Base-by-base conservation (phyloP, 257 asterid genomes). In the Echites panduratus region DNA sequence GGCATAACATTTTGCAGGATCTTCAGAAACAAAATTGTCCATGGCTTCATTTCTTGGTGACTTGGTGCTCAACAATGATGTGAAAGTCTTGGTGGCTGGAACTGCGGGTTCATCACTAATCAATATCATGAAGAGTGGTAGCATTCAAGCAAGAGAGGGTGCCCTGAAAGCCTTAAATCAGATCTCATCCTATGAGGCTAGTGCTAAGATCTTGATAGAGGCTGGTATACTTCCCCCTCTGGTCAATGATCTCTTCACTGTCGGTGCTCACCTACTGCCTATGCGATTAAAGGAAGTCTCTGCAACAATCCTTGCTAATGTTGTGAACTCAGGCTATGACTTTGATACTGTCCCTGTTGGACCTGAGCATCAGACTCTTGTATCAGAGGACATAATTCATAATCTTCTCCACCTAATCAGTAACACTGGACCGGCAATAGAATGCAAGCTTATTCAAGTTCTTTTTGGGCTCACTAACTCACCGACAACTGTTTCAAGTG, bases 221-320 rank as follows among this genome's bases (percentile, higher is more conserved):
- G 93, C 93, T 7, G 99, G 97, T 43, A 88, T 95, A 70, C 98
- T 95, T 75, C 98, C 96, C 0, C 99, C 96, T 19, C 97, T 95
- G 4, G 91, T 95, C 81, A 87, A 85, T 80, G 97, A 92, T 82
- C 96, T 95, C 1, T 95, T 95, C 84, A 81, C 86, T 0, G 92
- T 87, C 17, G 95, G 96, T 53, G 78, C 91, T 35, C 87, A 86
- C 69, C 88, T 78, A 70, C 80, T 91, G 66, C 95, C 98, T 11
- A 84, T 78, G 88, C 84, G 88, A 8, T 87, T 95, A 52, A 95
- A 92, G 76, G 99, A 92, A 79, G 86, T 95, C 41, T 85, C 98
- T 0, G 99, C 99, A 0, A 92, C 96, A 0, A 90, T 95, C 75
- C 96, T 95, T 20, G 89, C 99, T 40, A 91, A 87, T 57, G 78